Percentiles rank a stretch among this genome's conserved stretches.
These are phyloP conservation scores for Talaromyces borbonicus DNA, from an alignment of 495 filamentous ascomycete species.

Conservation along the genomic window DNA sequence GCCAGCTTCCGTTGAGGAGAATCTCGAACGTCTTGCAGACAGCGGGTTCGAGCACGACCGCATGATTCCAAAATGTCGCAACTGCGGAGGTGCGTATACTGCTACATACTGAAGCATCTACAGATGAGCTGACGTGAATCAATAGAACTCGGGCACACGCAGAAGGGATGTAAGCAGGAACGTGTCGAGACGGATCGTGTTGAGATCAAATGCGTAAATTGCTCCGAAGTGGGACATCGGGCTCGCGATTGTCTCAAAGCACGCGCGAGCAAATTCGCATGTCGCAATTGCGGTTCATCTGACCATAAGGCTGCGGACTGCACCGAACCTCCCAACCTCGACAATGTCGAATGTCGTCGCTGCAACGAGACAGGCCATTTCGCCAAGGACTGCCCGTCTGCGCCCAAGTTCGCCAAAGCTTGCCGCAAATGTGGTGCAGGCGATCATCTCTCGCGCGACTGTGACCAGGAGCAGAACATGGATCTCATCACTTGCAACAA, in stretches of 20 bases:
- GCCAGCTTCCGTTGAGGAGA: conserved; percentile 58
- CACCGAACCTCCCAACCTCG: conserved; percentile 60
- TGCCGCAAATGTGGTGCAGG: conserved; percentile 59
- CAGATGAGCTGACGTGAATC: neutral
- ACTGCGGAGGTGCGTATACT: conserved; percentile 49
- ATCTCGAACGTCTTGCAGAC: conserved; percentile 60
- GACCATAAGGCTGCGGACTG: conserved; percentile 55
- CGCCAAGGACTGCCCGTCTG: conserved; percentile 67
- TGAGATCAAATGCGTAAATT: conserved; percentile 66
- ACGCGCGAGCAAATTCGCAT: conserved; percentile 50
- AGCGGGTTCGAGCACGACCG: conserved; percentile 62
- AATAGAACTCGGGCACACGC: conserved; percentile 62
- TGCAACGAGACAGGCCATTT: conserved; percentile 77
- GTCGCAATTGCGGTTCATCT: conserved; percentile 68
- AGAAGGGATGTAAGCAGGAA: conserved; percentile 57
- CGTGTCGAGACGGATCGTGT: conserved; percentile 32
- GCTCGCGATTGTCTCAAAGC: conserved; percentile 57
- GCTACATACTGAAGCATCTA: neutral
- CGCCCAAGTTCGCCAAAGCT: conserved; percentile 32
- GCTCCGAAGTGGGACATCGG: conserved; percentile 61
- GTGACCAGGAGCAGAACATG: conserved; percentile 41
- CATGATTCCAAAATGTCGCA: conserved; percentile 55
- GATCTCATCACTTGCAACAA: conserved; percentile 54
- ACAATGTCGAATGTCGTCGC: conserved; percentile 68
- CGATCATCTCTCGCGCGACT: conserved; percentile 47